Percentiles rank a stretch among this genome's conserved stretches.
Evolutionary conservation across 805 yeast genomes (phyloP).

Genomic region (Lachancea sp.): DNA sequence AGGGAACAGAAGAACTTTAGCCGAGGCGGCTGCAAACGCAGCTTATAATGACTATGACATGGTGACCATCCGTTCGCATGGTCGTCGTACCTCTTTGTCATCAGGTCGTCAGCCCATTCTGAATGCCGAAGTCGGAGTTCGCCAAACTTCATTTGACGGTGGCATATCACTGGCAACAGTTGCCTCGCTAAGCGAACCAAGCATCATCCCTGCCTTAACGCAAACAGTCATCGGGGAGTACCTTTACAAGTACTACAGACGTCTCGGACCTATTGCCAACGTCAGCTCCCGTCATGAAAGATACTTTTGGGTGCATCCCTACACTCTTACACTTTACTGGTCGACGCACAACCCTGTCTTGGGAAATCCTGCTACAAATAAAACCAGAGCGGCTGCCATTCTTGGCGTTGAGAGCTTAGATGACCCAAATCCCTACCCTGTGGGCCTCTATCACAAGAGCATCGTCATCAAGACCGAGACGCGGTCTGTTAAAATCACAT

Average conservation of each 20-base stretch:
- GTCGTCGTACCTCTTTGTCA: conserved; percentile 11
- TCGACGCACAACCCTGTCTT: conserved; percentile 71
- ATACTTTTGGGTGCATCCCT: conserved; percentile 95
- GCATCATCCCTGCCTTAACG: conserved; percentile 78
- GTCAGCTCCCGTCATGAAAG: conserved; percentile 79
- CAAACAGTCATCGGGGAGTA: conserved; percentile 93
- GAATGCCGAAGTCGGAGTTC: conserved; percentile 3
- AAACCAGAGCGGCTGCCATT: conserved; percentile 76
- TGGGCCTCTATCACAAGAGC: conserved; percentile 81
- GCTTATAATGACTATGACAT: conserved; percentile 25
- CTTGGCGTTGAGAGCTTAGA: conserved; percentile 69
- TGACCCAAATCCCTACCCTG: conserved; percentile 82
- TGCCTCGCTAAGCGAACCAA: conserved; percentile 59
- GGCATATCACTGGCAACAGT: conserved; percentile 43
- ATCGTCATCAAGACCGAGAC: conserved; percentile 66
- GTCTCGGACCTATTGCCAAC: conserved; percentile 62
- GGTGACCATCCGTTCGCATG: conserved; percentile 14
- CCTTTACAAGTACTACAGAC: conserved; percentile 75
- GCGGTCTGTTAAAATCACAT: conserved; percentile 68
- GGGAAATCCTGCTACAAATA: conserved; percentile 56
- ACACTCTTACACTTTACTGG: conserved; percentile 88
- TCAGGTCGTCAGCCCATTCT: conserved; percentile 1
- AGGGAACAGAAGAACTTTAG: conserved; percentile 22
- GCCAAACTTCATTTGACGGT: conserved; percentile 28
- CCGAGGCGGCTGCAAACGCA: conserved; percentile 28